Evolutionary conservation across 495 filamentous ascomycete species (phyloP).

Genomic region (Tuber magnatum): DNA sequence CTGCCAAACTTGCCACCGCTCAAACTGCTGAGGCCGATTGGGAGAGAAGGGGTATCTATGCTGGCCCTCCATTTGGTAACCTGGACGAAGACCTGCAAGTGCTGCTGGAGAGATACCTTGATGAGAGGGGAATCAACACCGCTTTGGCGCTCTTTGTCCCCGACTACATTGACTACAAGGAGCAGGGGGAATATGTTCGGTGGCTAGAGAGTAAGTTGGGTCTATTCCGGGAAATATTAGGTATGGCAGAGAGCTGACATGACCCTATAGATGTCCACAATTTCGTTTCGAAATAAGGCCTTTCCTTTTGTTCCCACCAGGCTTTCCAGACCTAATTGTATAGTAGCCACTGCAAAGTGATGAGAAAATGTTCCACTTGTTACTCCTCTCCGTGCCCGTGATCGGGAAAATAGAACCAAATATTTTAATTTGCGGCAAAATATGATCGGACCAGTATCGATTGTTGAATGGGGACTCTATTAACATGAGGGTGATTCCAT

Average conservation of each 20-base stretch:
- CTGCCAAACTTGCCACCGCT: slow-evolving; percentile 61
- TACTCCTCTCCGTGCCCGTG: slow-evolving; percentile 23
- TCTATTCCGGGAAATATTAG: not conserved
- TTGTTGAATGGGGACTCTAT: not conserved
- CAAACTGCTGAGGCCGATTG: slow-evolving; percentile 61
- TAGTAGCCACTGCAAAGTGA: slow-evolving; percentile 18
- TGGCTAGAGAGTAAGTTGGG: slow-evolving; percentile 76
- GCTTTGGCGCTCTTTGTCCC: slow-evolving; percentile 82
- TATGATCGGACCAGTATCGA: not conserved
- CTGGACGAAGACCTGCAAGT: slow-evolving; percentile 93
- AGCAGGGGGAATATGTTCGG: slow-evolving; percentile 91
- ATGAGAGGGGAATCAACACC: slow-evolving; percentile 86
- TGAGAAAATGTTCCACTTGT: not conserved
- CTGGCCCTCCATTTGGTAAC: slow-evolving; percentile 85
- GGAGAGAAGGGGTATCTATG: slow-evolving; percentile 68
- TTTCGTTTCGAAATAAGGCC: slow-evolving; percentile 21
- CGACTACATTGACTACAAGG: slow-evolving; percentile 97
- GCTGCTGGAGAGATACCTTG: slow-evolving; percentile 84
- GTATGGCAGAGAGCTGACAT: slow-evolving; percentile 5
- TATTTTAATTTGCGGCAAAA: not conserved
- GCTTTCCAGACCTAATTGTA: slow-evolving; percentile 25
- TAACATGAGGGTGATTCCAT: slow-evolving; percentile 5
- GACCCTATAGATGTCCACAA: slow-evolving; percentile 17
- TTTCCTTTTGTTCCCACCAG: slow-evolving; percentile 5
- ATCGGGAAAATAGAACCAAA: not conserved